Evolutionary conservation across 306 rosid genomes (phyloP).

Genomic region (Prunus campanulata): DNA sequence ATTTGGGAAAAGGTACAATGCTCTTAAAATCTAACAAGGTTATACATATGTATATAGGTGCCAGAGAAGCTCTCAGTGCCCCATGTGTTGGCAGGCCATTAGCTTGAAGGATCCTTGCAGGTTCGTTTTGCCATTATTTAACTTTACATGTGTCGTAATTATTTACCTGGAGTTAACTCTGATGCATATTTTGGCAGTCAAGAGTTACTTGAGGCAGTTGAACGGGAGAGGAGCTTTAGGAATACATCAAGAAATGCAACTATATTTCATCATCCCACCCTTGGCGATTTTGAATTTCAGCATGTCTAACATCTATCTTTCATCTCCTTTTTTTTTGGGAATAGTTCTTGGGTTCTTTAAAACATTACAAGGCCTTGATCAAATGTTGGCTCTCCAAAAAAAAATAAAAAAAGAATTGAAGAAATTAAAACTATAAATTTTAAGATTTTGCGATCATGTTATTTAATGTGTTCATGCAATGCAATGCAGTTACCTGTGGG

Average conservation of each 20-base stretch:
- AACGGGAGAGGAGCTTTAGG: constrained; percentile 67
- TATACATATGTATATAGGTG: constrained; percentile 51
- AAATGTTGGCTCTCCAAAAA: neutral
- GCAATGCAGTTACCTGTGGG: constrained; percentile 54
- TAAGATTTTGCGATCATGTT: constrained; percentile 5
- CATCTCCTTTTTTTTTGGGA: constrained; percentile 9
- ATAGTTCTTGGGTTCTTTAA: neutral
- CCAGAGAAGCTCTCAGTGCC: constrained; percentile 95
- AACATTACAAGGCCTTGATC: neutral
- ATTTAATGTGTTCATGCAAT: constrained; percentile 12
- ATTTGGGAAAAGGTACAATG: neutral
- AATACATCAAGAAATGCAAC: constrained; percentile 57
- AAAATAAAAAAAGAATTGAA: neutral
- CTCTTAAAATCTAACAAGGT: constrained; percentile 3
- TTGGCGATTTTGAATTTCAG: constrained; percentile 66
- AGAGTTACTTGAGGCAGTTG: constrained; percentile 80
- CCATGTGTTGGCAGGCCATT: constrained; percentile 92
- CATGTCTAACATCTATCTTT: constrained; percentile 47
- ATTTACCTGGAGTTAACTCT: constrained; percentile 14
- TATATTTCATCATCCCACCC: constrained; percentile 59
- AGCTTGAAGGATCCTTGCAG: constrained; percentile 80
- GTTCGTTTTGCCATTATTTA: constrained; percentile 37
- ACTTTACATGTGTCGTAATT: constrained; percentile 1
- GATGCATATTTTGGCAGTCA: constrained; percentile 57
- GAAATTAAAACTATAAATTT: neutral